These are phyloP conservation scores for Groenewaldozyma tartarivorans DNA, from an alignment of 805 yeast species.

Conservation along the genomic window DNA sequence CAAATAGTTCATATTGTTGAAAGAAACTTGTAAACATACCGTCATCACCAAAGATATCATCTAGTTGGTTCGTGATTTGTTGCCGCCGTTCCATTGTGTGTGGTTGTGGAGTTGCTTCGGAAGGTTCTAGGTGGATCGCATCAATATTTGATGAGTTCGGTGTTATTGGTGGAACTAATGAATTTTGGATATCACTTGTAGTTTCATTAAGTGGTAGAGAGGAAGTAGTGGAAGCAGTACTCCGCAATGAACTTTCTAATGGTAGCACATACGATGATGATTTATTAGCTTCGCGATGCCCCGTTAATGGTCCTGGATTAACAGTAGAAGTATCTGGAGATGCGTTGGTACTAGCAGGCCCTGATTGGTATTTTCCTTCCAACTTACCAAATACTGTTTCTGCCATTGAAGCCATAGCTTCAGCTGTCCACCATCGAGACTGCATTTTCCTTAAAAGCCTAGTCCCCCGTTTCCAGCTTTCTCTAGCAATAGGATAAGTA, in stretches of 20 bases:
- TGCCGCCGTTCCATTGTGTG: neutral
- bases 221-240: neutral
- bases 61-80: constrained; percentile 1
- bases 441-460: constrained; percentile 17
- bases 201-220: neutral
- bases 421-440: constrained; percentile 25
- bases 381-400: constrained; percentile 17
- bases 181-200: neutral
- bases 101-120: no score
- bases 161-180: no score
- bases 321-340: neutral
- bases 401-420: constrained; percentile 24
- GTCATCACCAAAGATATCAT: constrained; percentile 3
- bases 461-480: constrained; percentile 21
- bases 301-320: neutral
- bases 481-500: constrained; percentile 10
- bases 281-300: no score
- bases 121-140: no score
- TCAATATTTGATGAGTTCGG: no score
- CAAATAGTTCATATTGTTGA: constrained; percentile 18
- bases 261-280: no score
- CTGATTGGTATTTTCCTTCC: constrained; percentile 5
- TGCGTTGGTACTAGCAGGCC: neutral
- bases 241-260: no score
- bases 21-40: constrained; percentile 12